Evolutionary conservation across 306 rosid genomes (phyloP).

Genomic region (Begonia peltatifolia): DNA sequence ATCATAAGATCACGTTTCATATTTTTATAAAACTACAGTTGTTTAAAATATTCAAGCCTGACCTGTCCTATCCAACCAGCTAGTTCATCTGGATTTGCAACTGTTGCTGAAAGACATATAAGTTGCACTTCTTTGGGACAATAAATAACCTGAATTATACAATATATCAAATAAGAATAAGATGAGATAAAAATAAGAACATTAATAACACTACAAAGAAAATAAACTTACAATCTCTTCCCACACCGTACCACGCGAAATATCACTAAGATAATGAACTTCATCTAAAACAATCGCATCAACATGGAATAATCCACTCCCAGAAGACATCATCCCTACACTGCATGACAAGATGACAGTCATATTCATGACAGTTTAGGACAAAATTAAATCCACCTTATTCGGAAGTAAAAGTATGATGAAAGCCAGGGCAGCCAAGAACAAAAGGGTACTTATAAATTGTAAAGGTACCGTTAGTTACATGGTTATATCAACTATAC

Average conservation of each 20-base stretch:
- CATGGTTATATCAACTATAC: no score
- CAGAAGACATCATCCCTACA: constrained; percentile 72
- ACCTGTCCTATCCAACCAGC: constrained; percentile 99
- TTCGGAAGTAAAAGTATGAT: neutral
- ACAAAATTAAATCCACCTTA: no score
- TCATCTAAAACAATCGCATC: constrained; percentile 93
- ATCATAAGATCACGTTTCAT: no score
- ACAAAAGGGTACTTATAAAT: no score
- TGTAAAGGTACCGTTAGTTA: no score
- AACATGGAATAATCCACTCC: constrained; percentile 66
- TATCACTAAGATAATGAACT: constrained; percentile 96
- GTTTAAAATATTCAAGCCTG: no score
- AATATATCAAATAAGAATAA: constrained; percentile 9
- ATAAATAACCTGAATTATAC: constrained; percentile 60
- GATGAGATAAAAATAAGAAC: neutral
- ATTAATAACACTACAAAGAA: constrained; percentile 1
- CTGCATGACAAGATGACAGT: constrained; percentile 30
- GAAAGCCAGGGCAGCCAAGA: no score
- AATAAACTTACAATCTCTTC: constrained; percentile 77
- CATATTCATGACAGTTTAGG: no score
- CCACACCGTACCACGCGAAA: constrained; percentile 95
- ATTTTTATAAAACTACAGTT: no score
- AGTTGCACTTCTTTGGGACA: constrained; percentile 82
- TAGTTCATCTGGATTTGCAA: constrained; percentile 89
- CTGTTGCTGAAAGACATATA: constrained; percentile 77